Percentiles rank a stretch among this genome's conserved stretches.
These are phyloP conservation scores for Dioszegia hungarica DNA, from an alignment of 768 basidiomycete genomes.

Conservation along the genomic window DNA sequence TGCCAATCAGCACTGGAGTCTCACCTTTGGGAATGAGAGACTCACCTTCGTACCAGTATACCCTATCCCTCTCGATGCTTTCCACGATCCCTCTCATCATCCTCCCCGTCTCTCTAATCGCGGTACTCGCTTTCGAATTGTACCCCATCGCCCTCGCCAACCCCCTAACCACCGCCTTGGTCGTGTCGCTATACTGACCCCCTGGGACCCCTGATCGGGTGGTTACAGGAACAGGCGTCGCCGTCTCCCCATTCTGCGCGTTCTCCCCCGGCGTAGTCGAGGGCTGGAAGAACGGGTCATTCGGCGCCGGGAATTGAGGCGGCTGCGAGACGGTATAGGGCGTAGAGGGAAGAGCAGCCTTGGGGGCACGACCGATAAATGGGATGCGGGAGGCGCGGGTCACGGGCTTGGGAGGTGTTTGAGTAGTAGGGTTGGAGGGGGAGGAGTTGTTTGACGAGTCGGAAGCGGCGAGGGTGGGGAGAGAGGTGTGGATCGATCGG, in stretches of 20 bases:
- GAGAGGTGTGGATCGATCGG: not conserved
- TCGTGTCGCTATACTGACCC: slow-evolving; percentile 33
- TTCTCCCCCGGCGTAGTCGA: not conserved
- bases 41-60: slow-evolving; percentile 53
- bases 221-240: not conserved
- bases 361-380: not conserved
- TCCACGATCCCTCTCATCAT: slow-evolving; percentile 52
- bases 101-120: slow-evolving; percentile 51
- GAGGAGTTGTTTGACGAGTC: not conserved
- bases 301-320: slow-evolving; percentile 42
- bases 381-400: slow-evolving; percentile 1
- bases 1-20: slow-evolving; percentile 41
- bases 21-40: not conserved
- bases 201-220: not conserved
- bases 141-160: slow-evolving; percentile 52
- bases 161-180: slow-evolving; percentile 36
- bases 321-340: slow-evolving; percentile 17
- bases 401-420: not conserved
- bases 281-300: slow-evolving; percentile 33
- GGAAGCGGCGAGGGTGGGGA: not conserved
- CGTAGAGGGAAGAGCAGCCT: slow-evolving; percentile 3
- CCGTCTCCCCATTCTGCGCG: not conserved
- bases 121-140: slow-evolving; percentile 49
- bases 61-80: slow-evolving; percentile 48
- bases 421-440: not conserved